Base-by-base conservation (phyloP, 768 basidiomycete species). In the Lactarius vividus region DNA sequence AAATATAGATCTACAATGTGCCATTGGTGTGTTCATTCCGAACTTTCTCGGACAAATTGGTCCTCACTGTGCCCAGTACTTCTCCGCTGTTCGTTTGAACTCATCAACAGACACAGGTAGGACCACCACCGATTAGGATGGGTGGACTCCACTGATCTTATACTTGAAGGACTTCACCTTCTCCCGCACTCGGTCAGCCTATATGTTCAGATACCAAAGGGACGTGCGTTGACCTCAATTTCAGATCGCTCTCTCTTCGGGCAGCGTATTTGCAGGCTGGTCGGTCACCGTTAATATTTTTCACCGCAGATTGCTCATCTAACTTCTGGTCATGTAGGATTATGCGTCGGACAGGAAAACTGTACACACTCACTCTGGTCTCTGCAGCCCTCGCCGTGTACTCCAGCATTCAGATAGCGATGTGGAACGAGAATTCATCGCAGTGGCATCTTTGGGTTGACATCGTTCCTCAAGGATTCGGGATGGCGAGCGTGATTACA, bases 201-300 rank as follows among this genome's bases (percentile, higher is more conserved):
- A 31, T 58, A 68, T 49, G 35, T 31, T 70, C 61, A 64, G 46
- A 55, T 69, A 71, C 69, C 61, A 63, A 69, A 63, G 66, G 71
- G 65, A 69, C 65, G 28, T 59, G 40, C 28, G 18, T 59, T 64
- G 31, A 70, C 44, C 37, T 44, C 33, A 20, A 56, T 52, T 29
- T 72, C 73, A 94, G 90, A 77, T 91, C 68, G 88, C 91, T 57
- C 83, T 97, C 62, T 89, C 94, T 3, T 79, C 82, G 0, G 96
- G 96, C 28, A 96, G 94, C 68, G 83, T 99, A 37, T 81, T 88
- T 58, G 92, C 93, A 49, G 96, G 96, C 71, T 96, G 88, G 87
- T 90, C 75, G 71, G 84, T 78, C 26, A 29, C 65, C 71, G 9
- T 39, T 28, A 11, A 28, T 20, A 35, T 26, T 62, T 62, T 46